These are phyloP conservation scores for Claviceps purpurea DNA, from an alignment of 2,329 filamentous ascomycete species.

Conservation along the genomic window DNA sequence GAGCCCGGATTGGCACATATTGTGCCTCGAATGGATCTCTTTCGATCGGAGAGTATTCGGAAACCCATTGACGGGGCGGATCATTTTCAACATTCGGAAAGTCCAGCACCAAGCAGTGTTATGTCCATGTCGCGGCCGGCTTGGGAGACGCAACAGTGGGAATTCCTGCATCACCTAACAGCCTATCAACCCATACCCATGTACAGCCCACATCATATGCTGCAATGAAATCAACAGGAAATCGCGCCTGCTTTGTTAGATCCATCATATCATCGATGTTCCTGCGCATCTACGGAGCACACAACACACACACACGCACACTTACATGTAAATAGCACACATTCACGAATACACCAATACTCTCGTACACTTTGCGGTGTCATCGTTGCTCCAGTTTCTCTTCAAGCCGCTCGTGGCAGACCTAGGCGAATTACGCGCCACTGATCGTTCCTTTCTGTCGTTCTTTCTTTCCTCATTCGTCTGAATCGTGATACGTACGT, in stretches of 20 bases:
- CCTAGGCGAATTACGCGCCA: no score
- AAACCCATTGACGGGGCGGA: constrained; percentile 3
- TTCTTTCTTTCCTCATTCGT: neutral
- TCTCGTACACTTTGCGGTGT: no score
- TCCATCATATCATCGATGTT: no score
- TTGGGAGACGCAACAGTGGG: constrained; percentile 4
- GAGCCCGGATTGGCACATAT: neutral
- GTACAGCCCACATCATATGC: neutral
- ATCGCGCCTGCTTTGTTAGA: neutral
- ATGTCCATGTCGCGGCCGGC: neutral
- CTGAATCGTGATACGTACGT: no score
- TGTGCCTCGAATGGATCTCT: constrained; percentile 2
- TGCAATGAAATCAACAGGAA: neutral
- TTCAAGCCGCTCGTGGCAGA: no score
- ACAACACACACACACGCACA: neutral
- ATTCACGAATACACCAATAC: no score
- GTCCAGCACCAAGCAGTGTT: neutral
- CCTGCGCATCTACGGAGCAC: no score
- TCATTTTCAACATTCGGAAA: neutral
- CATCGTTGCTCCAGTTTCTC: no score
- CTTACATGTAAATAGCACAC: no score
- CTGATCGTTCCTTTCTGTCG: neutral
- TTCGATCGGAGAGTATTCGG: constrained; percentile 1
- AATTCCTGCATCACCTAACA: constrained; percentile 1
- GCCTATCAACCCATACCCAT: constrained; percentile 2